Evolutionary conservation across 2,329 filamentous ascomycete genomes (phyloP), one percentile per base, ranked within the genome.

Genomic region (Cryphonectria naterciae): DNA sequence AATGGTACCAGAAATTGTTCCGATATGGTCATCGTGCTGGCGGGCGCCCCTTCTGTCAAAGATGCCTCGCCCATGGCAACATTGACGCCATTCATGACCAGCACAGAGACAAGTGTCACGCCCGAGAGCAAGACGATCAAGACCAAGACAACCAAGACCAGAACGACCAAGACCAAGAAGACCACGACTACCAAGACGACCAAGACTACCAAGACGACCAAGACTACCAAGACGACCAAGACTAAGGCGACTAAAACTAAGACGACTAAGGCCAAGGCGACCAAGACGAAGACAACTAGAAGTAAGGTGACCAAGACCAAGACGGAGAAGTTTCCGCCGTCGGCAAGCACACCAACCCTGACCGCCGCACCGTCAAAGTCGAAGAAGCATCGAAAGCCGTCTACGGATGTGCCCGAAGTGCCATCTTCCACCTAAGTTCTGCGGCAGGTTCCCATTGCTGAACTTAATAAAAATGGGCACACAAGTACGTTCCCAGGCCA

Each of bases 161-260:
- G 15, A 7, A 37, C 61, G 19, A 46, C 35, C 37, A 63, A 28
- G 37, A 63, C 61, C 4, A 43, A 28, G 35, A 43, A 37, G 1
- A 25, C 4, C 11, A 41, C 19, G 7, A 39, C 11, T 19, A 35
- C 52, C 22, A 52, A 35, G 69, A 35, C 54, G 25, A 46, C 41
- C 54, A 43, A 56, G 43, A 56, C 62, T n/a, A 71, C 62, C 32
- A 71, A 56, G 10, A 39, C 10, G 7, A 43, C 65, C 68, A 79
- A 84, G 74, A 82, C 80, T 72, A 62, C 22, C 17, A 62, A 62
- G 60, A 62, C 37, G 60, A 62, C 60, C 5, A 62, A 43, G 60
- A 39, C 37, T 11, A 39, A n/a, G 19, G 11, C 39, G 19, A 63
- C 35, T 22, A 43, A 43, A 22, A 43, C 65, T 68, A 79, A 84